These are phyloP conservation scores for Lasiosphaeris hirsuta DNA, from an alignment of 495 filamentous ascomycete species.

Conservation along the genomic window DNA sequence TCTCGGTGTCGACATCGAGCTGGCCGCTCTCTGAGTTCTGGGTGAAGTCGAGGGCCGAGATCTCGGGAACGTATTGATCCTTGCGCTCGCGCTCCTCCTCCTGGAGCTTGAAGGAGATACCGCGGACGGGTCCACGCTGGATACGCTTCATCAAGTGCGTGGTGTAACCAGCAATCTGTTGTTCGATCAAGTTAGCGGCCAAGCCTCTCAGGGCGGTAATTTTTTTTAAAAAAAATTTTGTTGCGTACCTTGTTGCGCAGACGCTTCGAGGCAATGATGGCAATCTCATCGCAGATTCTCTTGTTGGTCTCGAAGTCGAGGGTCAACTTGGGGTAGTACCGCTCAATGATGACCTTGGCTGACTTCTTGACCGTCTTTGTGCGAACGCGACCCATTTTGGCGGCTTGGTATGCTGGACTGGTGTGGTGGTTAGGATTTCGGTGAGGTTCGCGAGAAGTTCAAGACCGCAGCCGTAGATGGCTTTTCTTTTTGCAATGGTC, in stretches of 20 bases:
- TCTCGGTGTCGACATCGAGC: conserved; percentile 93
- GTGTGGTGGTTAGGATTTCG: conserved; percentile 11
- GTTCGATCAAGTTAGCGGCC: conserved; percentile 10
- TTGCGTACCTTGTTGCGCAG: conserved; percentile 87
- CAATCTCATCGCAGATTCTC: conserved; percentile 99
- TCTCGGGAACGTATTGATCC: conserved; percentile 99
- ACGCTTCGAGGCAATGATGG: conserved; percentile 97
- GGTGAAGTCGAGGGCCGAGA: conserved; percentile 96
- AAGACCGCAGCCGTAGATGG: not conserved
- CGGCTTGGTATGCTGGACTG: conserved; percentile 47
- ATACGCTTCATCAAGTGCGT: conserved; percentile 98
- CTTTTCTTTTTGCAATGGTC: conserved; percentile 2
- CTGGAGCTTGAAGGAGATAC: conserved; percentile 99
- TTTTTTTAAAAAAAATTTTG: not conserved
- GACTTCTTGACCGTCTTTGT: conserved; percentile 99
- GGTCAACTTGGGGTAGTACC: conserved; percentile 96
- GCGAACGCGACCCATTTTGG: conserved; percentile 93
- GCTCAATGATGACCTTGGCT: conserved; percentile 99
- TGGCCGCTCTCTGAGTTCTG: conserved; percentile 85
- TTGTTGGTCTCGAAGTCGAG: conserved; percentile 99
- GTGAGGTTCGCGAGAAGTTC: conserved; percentile 1
- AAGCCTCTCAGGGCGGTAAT: not conserved
- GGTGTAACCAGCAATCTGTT: conserved; percentile 96
- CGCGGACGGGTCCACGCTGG: conserved; percentile 96
- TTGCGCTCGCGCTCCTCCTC: conserved; percentile 99